A percentile compares a stretch with the other conserved stretches of the same genome.
These are phyloP conservation scores for Wickerhamomyces sydowiorum DNA, from an alignment of 805 yeast genomes.

Conservation along the genomic window DNA sequence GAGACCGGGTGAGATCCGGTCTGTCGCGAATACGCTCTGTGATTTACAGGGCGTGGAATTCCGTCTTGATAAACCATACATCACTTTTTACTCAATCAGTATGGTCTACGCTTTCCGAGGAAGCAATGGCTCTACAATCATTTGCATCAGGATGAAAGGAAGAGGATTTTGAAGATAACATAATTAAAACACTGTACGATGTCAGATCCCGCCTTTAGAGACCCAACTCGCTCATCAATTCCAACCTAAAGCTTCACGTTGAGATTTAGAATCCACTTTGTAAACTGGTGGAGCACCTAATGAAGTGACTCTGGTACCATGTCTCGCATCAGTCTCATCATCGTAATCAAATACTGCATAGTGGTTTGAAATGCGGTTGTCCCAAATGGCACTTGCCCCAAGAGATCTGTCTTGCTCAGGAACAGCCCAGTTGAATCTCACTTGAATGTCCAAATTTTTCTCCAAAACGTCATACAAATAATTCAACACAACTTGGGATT, in stretches of 20 bases:
- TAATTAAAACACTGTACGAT: no score
- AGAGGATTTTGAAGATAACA: no score
- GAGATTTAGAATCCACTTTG: constrained; percentile 43
- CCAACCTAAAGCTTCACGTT: constrained; percentile 43
- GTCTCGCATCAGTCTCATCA: constrained; percentile 49
- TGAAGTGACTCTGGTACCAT: constrained; percentile 47
- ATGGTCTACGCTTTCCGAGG: no score
- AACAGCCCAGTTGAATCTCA: constrained; percentile 46
- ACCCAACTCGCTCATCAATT: background rate
- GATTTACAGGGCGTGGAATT: no score
- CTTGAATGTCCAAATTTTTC: constrained; percentile 49
- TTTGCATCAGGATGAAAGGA: no score
- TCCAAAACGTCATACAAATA: constrained; percentile 39
- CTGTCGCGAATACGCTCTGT: no score
- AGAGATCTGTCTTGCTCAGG: constrained; percentile 29
- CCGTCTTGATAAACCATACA: no score
- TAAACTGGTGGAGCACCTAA: constrained; percentile 49
- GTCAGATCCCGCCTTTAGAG: no score
- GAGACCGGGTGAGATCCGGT: no score
- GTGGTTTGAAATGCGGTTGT: constrained; percentile 51
- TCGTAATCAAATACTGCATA: constrained; percentile 45
- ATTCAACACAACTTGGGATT: constrained; percentile 38
- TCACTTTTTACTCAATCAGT: no score
- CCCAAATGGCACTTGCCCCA: constrained; percentile 55
- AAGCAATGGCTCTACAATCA: no score